Percentiles rank a stretch among this genome's conserved stretches.
Conservation (phyloP, 148 eudicot species). For the Diospyros lotus region DNA sequence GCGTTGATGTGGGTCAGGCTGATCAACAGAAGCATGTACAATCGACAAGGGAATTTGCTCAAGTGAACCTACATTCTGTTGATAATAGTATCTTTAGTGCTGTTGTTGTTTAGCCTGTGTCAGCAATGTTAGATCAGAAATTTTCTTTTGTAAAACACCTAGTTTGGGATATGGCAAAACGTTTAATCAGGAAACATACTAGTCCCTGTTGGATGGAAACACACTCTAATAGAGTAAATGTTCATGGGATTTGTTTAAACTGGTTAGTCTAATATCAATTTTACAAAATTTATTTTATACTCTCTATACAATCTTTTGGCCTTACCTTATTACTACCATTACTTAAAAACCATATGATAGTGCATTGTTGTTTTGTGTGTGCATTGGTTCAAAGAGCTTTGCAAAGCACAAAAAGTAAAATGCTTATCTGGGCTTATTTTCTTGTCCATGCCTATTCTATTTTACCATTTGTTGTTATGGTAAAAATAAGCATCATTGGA, state of each 20-base stretch:
- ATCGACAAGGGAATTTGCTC: not conserved
- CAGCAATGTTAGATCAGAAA: not conserved
- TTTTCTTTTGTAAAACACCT: not conserved
- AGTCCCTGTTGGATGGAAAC: not conserved
- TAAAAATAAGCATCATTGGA: not conserved
- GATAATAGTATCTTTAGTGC: not conserved
- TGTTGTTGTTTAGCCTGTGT: not conserved
- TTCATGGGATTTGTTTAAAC: not conserved
- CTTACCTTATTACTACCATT: not conserved
- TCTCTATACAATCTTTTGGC: not conserved
- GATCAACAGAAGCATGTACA: not conserved
- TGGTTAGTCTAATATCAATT: not conserved
- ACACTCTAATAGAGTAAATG: not conserved
- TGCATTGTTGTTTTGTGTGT: not conserved
- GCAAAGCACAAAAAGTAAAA: not conserved
- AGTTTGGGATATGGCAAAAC: not conserved
- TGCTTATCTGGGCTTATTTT: conserved; percentile 1
- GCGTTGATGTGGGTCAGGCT: not conserved
- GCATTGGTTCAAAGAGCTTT: not conserved
- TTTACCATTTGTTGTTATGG: not conserved
- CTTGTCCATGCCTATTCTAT: not conserved
- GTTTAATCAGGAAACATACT: not conserved
- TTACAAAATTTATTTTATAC: not conserved
- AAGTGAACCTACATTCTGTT: not conserved
- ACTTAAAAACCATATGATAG: not conserved